Evolutionary conservation across 352 stramenopile genomes (phyloP), one percentile per base, ranked within the genome.

Genomic region (Pythium brachiatum): DNA sequence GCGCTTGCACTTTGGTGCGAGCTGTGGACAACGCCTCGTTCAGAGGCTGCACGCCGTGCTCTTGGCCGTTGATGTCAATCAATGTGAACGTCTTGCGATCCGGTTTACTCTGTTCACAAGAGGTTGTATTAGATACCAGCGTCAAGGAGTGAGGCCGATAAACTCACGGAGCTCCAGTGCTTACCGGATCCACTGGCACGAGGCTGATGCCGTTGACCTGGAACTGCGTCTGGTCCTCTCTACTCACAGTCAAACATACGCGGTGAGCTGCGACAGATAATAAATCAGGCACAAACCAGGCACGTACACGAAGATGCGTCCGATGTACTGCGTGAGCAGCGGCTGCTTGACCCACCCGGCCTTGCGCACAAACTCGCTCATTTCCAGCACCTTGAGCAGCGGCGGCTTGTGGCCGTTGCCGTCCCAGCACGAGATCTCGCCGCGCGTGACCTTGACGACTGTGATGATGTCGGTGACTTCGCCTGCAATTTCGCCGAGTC

Each of bases 281-380:
- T 2, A 39, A 18, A 18, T n/a, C 16, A 36, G 8, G 36, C 8
- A 29, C 11, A 26, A 9, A 15, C 4, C 15, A 53, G 13, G 0
- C 0, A 70, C 67, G 6, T 76, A 90, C 83, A 75, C 36, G 51
- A 90, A 92, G 20, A 74, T 72, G 31, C 83, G 81, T 3, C 81
- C 83, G 31, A 92, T 73, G 66, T 87, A 92, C 46, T 90, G 81
- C 31, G 83, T 83, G 5, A 92, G 68, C 38, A 90, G 64, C n/a
- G 65, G 53, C 26, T 92, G 81, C 62, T 89, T 92, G 31, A 70
- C 64, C 81, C 83, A 92, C 25, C 74, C 76, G 39, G 76, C 72
- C 55, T 89, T 88, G 20, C 78, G 79, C 58, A 90, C 79, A 62
- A 92, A 92, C 7, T 92, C 81, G 53, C 72, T 89, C 69, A 92